phyloP scores from a whole-genome alignment of 805 yeast genomes.

The Huiozyma sinensis region DNA sequence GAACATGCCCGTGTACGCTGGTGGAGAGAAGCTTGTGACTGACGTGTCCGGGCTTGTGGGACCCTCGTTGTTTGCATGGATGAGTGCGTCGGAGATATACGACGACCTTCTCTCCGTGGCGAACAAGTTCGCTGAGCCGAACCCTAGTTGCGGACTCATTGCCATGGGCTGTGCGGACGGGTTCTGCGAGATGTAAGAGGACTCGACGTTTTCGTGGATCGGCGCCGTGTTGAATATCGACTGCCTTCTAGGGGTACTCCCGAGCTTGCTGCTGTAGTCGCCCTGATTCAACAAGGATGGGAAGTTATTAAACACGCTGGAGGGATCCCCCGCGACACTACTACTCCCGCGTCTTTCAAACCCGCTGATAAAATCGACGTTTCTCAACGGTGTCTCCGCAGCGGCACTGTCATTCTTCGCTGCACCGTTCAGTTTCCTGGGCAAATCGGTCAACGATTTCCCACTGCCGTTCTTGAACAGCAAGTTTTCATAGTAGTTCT shows the following conservation, averaged over 20 bases:
- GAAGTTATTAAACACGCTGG: background rate
- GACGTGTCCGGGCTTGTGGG: background rate
- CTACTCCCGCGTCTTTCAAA: slow-evolving; percentile 5
- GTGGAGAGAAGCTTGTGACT: background rate
- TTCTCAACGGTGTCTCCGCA: slow-evolving; percentile 2
- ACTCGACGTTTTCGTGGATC: background rate
- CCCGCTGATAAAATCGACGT: slow-evolving; percentile 21
- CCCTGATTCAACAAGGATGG: background rate
- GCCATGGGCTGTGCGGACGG: background rate
- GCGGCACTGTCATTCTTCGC: background rate
- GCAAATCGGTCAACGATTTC: slow-evolving; percentile 25
- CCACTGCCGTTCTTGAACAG: slow-evolving; percentile 26
- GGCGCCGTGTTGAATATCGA: slow-evolving; percentile 6
- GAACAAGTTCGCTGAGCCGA: background rate
- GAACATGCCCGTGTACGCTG: background rate
- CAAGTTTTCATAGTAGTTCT: slow-evolving; percentile 26
- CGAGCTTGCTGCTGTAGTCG: background rate
- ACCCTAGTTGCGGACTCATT: background rate
- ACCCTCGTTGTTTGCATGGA: slow-evolving; percentile 20
- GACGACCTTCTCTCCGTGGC: slow-evolving; percentile 57
- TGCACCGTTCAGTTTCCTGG: slow-evolving; percentile 7
- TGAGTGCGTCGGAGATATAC: slow-evolving; percentile 57
- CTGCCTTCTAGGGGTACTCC: slow-evolving; percentile 6
- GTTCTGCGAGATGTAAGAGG: background rate
- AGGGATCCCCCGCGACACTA: background rate